Percentiles rank a stretch among this genome's conserved stretches.
Conservation (phyloP, 148 eudicot genomes). For the Linanthus parryae region DNA sequence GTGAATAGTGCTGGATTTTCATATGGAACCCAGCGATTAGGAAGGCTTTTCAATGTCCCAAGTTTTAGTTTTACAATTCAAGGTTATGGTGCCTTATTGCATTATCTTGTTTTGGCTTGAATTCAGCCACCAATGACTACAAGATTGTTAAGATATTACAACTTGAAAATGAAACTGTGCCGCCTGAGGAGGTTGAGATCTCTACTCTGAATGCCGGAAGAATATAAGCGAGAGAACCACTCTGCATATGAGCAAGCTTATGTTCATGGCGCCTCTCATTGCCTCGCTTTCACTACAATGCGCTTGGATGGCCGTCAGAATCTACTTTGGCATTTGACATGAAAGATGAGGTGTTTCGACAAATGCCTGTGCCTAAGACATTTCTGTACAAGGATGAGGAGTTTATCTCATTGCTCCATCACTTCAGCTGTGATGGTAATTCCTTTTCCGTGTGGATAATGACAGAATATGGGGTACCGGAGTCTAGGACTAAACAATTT, state of each 20-base stretch:
- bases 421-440: not conserved
- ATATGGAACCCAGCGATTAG: slow-evolving; percentile 15
- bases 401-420: slow-evolving; percentile 1
- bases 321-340: slow-evolving; percentile 4
- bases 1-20: not conserved
- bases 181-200: slow-evolving; percentile 4
- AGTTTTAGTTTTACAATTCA: not conserved
- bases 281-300: not conserved
- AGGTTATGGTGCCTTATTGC: not conserved
- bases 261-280: slow-evolving; percentile 7
- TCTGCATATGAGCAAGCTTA: not conserved
- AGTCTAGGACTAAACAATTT: too few species aligned
- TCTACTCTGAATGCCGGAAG: slow-evolving; percentile 1
- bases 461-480: too few species aligned
- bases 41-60: slow-evolving; percentile 1
- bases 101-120: slow-evolving; percentile 14
- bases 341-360: slow-evolving; percentile 4
- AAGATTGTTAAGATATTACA: slow-evolving; percentile 8
- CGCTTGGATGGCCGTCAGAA: too few species aligned
- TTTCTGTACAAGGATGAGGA: not conserved
- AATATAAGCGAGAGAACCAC: not conserved
- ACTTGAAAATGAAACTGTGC: not conserved
- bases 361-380: slow-evolving; percentile 1
- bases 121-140: slow-evolving; percentile 8
- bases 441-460: too few species aligned